A percentile compares a stretch with the other conserved stretches of the same genome.
Evolutionary conservation across 345 rosid genomes (phyloP).

Genomic region (Euphorbia peplus): DNA sequence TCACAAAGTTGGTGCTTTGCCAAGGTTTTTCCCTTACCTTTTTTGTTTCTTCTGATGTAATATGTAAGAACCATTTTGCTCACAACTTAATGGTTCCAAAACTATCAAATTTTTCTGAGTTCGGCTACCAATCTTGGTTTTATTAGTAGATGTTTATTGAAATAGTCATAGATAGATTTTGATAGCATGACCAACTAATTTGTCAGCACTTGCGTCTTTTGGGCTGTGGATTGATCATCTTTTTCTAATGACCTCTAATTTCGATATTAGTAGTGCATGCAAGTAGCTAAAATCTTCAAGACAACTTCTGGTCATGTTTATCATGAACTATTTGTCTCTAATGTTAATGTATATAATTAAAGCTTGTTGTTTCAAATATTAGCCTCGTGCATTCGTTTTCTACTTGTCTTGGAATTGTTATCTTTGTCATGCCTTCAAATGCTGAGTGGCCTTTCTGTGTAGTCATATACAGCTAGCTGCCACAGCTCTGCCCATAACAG

Average conservation of each 20-base stretch:
- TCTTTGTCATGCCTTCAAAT: background rate
- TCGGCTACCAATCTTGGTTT: background rate
- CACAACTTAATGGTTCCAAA: background rate
- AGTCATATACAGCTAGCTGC: conserved; percentile 93
- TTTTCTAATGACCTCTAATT: background rate
- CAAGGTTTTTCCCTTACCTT: conserved; percentile 49
- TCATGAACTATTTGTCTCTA: background rate
- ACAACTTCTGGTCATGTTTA: background rate
- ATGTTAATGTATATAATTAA: background rate
- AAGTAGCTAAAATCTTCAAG: background rate
- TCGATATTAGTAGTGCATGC: background rate
- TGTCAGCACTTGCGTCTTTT: background rate
- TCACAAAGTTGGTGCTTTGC: conserved; percentile 73
- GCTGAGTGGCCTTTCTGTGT: conserved; percentile 21
- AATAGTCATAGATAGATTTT: background rate
- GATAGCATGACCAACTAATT: background rate
- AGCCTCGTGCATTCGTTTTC: background rate
- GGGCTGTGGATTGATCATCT: background rate
- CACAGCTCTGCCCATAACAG: conserved; percentile 79
- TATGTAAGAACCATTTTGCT: background rate
- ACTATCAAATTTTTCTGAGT: background rate
- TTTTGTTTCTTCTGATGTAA: background rate
- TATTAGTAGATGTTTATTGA: background rate
- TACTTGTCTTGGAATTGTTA: background rate
- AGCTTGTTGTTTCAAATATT: background rate